Percentiles rank a stretch among this genome's conserved stretches.
phyloP scores from a whole-genome alignment of 2,329 filamentous ascomycete species.

The Cladophialophora psammophila region DNA sequence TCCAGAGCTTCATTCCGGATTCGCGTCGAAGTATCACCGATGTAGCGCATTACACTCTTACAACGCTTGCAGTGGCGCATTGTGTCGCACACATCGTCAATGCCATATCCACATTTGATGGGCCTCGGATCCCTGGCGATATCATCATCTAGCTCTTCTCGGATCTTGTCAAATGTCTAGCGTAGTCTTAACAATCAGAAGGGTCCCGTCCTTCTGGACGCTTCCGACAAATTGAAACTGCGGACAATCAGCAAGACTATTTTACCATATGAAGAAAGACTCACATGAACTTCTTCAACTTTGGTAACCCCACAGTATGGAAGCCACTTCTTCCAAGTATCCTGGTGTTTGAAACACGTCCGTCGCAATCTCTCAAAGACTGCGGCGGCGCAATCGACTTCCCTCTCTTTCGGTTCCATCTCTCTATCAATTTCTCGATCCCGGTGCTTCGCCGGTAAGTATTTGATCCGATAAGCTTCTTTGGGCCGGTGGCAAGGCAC shows the following conservation, averaged over 20 bases:
- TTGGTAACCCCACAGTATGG: conserved; percentile 10
- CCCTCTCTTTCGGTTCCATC: too few species aligned
- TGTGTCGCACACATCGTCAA: background rate
- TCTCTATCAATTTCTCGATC: too few species aligned
- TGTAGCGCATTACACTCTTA: too few species aligned
- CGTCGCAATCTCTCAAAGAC: background rate
- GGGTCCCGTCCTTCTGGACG: background rate
- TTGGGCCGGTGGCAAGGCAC: too few species aligned
- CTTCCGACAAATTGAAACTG: conserved; percentile 10
- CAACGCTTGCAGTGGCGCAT: too few species aligned
- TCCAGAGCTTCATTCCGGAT: too few species aligned
- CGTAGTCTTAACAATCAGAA: background rate
- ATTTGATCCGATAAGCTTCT: too few species aligned
- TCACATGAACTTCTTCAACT: conserved; percentile 13
- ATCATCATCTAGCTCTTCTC: background rate
- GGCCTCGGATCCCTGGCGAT: background rate
- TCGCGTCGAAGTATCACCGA: too few species aligned
- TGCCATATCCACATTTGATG: background rate
- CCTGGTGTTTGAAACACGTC: conserved; percentile 6
- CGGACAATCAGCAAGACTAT: background rate
- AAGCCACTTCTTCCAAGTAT: conserved; percentile 15
- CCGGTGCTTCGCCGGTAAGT: too few species aligned
- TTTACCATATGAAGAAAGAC: background rate
- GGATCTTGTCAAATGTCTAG: background rate
- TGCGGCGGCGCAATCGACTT: conserved; percentile 1